These are phyloP conservation scores for Erodium maritimum DNA, from an alignment of 345 rosid species.

Conservation along the genomic window DNA sequence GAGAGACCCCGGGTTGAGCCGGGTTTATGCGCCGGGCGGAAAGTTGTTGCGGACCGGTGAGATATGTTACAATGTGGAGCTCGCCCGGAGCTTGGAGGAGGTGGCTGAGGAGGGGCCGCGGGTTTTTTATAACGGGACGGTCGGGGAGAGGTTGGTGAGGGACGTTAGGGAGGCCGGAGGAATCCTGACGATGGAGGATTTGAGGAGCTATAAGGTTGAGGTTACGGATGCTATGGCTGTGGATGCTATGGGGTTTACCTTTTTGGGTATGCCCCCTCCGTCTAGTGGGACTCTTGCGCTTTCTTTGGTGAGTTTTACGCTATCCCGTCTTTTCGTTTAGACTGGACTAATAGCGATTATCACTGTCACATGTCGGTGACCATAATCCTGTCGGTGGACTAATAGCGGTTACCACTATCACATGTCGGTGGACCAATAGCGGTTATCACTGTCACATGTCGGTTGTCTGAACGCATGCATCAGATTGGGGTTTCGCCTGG, in stretches of 20 bases:
- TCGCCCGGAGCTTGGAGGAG: constrained; percentile 45
- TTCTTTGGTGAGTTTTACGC: constrained; percentile 55
- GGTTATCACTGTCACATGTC: too few relatives aligned
- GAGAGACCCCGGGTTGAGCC: constrained; percentile 47
- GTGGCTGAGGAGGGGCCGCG: constrained; percentile 67
- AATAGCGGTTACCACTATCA: too few relatives aligned
- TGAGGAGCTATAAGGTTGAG: constrained; percentile 54
- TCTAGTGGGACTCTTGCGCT: constrained; percentile 71
- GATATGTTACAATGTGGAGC: constrained; percentile 42
- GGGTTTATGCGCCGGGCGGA: constrained; percentile 61
- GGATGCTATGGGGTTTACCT: constrained; percentile 48
- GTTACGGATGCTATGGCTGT: constrained; percentile 48
- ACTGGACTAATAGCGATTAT: too few relatives aligned
- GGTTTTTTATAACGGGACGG: constrained; percentile 55
- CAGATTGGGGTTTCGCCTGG: too few relatives aligned
- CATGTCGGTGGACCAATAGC: too few relatives aligned
- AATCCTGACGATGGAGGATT: constrained; percentile 77
- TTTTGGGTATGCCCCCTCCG: constrained; percentile 85
- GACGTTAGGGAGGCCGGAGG: constrained; percentile 76
- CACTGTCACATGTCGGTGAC: too few relatives aligned
- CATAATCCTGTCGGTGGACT: too few relatives aligned
- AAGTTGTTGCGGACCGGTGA: constrained; percentile 52
- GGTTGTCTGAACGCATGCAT: too few relatives aligned
- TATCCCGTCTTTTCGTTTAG: too few relatives aligned
- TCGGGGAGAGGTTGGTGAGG: constrained; percentile 58